Conservation (phyloP, 2,329 filamentous ascomycete genomes). For the Colletotrichum lentis region DNA sequence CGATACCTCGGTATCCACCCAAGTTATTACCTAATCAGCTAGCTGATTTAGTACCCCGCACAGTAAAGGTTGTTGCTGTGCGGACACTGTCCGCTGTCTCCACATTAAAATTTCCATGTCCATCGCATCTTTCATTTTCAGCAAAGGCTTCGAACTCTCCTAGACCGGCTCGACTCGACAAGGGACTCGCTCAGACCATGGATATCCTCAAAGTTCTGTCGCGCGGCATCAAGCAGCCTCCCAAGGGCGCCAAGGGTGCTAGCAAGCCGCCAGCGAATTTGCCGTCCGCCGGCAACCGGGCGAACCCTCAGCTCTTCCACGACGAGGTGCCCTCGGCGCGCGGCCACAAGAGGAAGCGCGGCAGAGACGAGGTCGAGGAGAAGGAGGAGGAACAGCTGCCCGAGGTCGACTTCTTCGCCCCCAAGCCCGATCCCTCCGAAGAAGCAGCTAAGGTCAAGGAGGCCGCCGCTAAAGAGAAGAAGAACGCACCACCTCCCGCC, state of each 20-base stretch:
- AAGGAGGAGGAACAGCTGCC: constrained; percentile 49
- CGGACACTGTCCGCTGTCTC: constrained; percentile 17
- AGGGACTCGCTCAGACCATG: constrained; percentile 54
- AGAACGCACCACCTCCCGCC: constrained; percentile 40
- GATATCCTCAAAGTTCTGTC: constrained; percentile 79
- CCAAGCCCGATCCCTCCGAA: constrained; percentile 48
- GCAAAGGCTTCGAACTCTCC: background rate
- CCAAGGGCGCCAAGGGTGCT: constrained; percentile 48
- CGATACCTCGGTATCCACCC: no score
- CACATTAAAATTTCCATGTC: constrained; percentile 36
- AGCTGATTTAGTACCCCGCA: background rate
- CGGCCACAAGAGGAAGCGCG: constrained; percentile 66
- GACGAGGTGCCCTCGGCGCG: constrained; percentile 56
- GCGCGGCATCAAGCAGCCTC: constrained; percentile 69
- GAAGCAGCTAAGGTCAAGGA: constrained; percentile 35
- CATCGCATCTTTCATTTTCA: constrained; percentile 13
- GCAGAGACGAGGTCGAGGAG: constrained; percentile 45
- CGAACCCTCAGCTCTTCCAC: constrained; percentile 76
- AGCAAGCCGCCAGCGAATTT: constrained; percentile 54
- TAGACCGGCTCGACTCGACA: background rate
- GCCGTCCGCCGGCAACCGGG: constrained; percentile 69
- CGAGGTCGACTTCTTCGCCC: constrained; percentile 68
- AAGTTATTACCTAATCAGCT: no score
- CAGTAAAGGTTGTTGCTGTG: background rate
- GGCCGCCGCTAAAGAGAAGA: constrained; percentile 33